phyloP scores from a whole-genome alignment of 148 eudicot genomes.

The Chenopodium suecicum region DNA sequence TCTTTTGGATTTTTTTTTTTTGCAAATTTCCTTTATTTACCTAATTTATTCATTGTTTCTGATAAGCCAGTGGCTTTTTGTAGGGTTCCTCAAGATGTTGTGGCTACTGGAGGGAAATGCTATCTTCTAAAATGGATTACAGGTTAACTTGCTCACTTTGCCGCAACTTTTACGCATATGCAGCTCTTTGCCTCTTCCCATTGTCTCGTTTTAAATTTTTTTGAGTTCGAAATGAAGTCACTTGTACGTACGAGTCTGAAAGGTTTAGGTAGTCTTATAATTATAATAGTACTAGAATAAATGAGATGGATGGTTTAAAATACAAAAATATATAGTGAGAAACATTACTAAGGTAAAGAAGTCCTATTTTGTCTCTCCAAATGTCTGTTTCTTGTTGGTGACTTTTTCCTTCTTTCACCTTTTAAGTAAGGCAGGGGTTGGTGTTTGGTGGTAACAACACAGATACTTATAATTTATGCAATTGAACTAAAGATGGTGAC shows the following conservation, averaged over 20 bases:
- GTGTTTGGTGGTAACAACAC: neutral
- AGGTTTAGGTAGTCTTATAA: neutral
- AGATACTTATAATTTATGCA: neutral
- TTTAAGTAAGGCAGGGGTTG: neutral
- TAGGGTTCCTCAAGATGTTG: constrained; percentile 95
- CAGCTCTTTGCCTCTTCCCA: neutral
- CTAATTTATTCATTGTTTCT: constrained; percentile 9
- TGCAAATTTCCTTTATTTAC: constrained; percentile 7
- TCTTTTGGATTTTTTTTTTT: no score
- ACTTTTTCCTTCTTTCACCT: neutral
- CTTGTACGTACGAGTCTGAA: neutral
- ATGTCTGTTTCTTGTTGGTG: neutral
- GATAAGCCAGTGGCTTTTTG: constrained; percentile 7
- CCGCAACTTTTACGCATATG: neutral
- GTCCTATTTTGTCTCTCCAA: neutral
- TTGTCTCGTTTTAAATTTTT: neutral
- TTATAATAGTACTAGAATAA: neutral
- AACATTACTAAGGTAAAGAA: neutral
- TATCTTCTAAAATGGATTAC: constrained; percentile 72
- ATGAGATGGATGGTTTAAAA: neutral
- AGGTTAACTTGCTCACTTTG: constrained; percentile 40
- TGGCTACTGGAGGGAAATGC: constrained; percentile 96
- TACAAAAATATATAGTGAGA: neutral
- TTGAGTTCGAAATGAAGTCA: neutral
- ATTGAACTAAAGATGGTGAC: neutral